Evolutionary conservation across 2,329 filamentous ascomycete species (phyloP).

Genomic region (Calonectria multiphialidica): DNA sequence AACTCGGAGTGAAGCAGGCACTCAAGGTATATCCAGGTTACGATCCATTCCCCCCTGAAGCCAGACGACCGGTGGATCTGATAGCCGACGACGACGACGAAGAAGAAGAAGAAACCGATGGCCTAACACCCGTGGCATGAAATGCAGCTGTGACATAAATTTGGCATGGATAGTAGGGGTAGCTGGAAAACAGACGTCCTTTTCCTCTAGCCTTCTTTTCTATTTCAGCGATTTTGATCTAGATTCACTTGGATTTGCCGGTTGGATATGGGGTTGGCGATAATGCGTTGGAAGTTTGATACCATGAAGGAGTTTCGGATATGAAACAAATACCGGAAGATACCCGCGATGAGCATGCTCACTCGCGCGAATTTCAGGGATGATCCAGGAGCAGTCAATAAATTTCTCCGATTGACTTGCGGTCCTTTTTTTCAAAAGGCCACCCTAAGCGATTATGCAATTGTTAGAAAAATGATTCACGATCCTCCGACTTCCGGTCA

Average conservation of each 20-base stretch:
- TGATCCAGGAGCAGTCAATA: not conserved
- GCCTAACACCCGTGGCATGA: constrained; percentile 1
- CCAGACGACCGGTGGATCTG: constrained; percentile 38
- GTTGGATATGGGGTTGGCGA: not conserved
- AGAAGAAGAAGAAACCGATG: constrained; percentile 22
- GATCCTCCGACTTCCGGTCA: too few relatives aligned
- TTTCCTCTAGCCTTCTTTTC: not conserved
- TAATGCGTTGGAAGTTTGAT: not conserved
- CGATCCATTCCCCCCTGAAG: constrained; percentile 42
- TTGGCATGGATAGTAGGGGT: too few relatives aligned
- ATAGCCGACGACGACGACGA: constrained; percentile 34
- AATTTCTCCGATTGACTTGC: not conserved
- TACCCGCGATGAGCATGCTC: not conserved
- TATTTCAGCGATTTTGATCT: not conserved
- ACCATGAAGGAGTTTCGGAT: constrained; percentile 3
- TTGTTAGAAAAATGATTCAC: not conserved
- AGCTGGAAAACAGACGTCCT: not conserved
- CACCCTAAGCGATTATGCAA: not conserved
- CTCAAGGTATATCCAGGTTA: constrained; percentile 39
- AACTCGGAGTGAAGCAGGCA: constrained; percentile 53
- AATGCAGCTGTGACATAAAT: not conserved
- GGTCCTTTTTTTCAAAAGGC: not conserved
- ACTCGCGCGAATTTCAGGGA: not conserved
- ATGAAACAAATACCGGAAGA: not conserved
- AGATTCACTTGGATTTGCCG: not conserved